A percentile compares a stretch with the other conserved stretches of the same genome.
These are phyloP conservation scores for Gardenia jasminoides DNA, from an alignment of 257 asterid species.

Conservation along the genomic window DNA sequence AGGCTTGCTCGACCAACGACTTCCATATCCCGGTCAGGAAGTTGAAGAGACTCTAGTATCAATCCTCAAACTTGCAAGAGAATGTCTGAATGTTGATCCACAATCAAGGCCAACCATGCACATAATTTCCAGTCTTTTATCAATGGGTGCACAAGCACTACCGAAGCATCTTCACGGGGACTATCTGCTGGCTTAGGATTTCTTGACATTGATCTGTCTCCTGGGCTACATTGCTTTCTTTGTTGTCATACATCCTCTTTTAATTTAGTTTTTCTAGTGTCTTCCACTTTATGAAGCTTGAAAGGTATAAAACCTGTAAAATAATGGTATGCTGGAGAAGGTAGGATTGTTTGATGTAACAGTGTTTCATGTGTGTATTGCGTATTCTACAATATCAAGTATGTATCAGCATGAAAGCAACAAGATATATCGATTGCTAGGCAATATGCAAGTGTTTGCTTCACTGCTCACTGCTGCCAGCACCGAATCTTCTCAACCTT, in stretches of 20 bases:
- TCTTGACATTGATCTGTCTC: not conserved
- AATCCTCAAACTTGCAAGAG: slow-evolving; percentile 25
- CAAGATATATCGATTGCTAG: no score
- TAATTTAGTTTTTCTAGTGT: not conserved
- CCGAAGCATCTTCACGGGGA: not conserved
- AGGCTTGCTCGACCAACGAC: slow-evolving; percentile 25
- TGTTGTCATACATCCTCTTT: not conserved
- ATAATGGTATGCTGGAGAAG: not conserved
- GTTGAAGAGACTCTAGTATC: slow-evolving; percentile 18
- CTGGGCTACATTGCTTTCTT: not conserved
- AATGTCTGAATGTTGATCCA: slow-evolving; percentile 29
- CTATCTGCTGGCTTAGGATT: not conserved
- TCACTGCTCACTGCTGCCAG: no score
- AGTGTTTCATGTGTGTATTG: not conserved
- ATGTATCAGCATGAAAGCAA: not conserved
- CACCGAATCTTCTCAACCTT: no score
- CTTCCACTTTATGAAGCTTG: not conserved
- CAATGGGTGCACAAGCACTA: slow-evolving; percentile 1
- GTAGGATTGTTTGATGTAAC: not conserved
- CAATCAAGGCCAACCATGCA: slow-evolving; percentile 40
- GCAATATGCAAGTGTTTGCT: not conserved
- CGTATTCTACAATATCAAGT: not conserved
- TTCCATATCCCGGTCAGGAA: not conserved
- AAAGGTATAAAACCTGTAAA: not conserved
- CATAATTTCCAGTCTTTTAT: slow-evolving; percentile 22